These are phyloP conservation scores for Heterobasidion parviporum DNA, from an alignment of 1,284 basidiomycete genomes.

Conservation along the genomic window DNA sequence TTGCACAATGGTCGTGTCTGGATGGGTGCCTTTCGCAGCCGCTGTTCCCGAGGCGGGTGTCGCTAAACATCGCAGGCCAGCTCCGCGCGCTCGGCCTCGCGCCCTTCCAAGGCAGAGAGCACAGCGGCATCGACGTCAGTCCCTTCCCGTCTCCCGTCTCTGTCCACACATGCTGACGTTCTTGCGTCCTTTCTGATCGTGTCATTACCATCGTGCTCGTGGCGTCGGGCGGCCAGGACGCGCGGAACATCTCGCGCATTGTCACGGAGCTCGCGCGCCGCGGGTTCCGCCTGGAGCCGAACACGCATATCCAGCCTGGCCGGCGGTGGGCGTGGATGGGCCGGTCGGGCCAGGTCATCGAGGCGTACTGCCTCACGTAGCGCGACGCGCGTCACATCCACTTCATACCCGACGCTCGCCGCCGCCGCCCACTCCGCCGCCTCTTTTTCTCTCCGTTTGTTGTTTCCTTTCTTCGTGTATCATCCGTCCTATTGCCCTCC, in stretches of 20 bases:
- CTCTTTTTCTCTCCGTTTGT: too few species aligned
- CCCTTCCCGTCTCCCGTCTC: not conserved
- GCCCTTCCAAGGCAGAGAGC: constrained; percentile 73
- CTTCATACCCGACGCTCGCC: too few species aligned
- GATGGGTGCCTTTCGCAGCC: constrained; percentile 11
- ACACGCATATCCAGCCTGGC: constrained; percentile 59
- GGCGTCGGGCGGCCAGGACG: constrained; percentile 46
- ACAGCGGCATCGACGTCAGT: constrained; percentile 85
- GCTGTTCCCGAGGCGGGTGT: constrained; percentile 20
- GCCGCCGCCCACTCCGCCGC: too few species aligned
- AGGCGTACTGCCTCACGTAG: constrained; percentile 28
- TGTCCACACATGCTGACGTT: not conserved
- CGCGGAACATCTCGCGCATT: constrained; percentile 78
- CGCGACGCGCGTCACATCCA: too few species aligned
- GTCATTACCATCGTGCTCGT: not conserved
- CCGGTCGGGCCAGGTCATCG: constrained; percentile 53
- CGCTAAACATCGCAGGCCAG: constrained; percentile 59
- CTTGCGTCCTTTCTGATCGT: not conserved
- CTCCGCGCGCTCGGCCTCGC: constrained; percentile 49
- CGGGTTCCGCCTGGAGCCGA: constrained; percentile 62
- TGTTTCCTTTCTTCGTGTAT: too few species aligned
- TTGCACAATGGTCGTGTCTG: constrained; percentile 3
- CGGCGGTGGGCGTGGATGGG: constrained; percentile 82
- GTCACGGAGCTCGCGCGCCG: constrained; percentile 64
- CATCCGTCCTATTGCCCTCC: too few species aligned